phyloP scores from a whole-genome alignment of 108 stramenopile genomes.

The Nitzschia sp. region DNA sequence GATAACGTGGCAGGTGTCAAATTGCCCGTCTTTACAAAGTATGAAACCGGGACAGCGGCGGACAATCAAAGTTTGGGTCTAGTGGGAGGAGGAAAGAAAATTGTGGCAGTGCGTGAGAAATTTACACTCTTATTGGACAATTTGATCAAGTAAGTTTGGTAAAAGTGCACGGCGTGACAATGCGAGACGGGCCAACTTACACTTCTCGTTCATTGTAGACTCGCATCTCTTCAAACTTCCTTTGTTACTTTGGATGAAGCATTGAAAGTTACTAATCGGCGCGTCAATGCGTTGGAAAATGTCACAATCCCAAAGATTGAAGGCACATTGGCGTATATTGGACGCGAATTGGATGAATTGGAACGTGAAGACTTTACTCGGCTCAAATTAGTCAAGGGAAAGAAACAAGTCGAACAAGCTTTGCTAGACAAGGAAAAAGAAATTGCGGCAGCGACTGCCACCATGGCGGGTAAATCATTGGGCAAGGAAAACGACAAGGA shows the following conservation, averaged over 20 bases:
- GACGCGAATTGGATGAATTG: constrained; percentile 96
- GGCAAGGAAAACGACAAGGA: constrained; percentile 63
- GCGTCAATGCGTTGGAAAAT: constrained; percentile 98
- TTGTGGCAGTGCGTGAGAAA: constrained; percentile 88
- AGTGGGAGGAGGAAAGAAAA: constrained; percentile 95
- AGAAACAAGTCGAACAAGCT: constrained; percentile 68
- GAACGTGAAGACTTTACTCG: constrained; percentile 99
- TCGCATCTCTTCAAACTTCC: constrained; percentile 97
- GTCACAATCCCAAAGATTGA: constrained; percentile 98
- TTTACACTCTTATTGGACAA: constrained; percentile 85
- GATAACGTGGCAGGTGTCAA: constrained; percentile 99
- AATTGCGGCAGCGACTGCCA: constrained; percentile 26
- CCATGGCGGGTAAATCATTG: background rate
- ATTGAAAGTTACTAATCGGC: constrained; percentile 96
- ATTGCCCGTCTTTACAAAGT: constrained; percentile 96
- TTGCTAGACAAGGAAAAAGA: constrained; percentile 32
- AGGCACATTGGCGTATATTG: constrained; percentile 89
- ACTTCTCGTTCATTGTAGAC: constrained; percentile 9
- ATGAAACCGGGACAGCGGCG: constrained; percentile 89
- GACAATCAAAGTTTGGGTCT: constrained; percentile 92
- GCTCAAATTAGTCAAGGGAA: constrained; percentile 94
- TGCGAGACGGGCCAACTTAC: too few species aligned
- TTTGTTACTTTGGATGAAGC: constrained; percentile 98
- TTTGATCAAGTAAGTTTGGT: constrained; percentile 72
- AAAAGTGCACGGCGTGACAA: background rate